A percentile compares a stretch with the other conserved stretches of the same genome.
These are phyloP conservation scores for Colletotrichum orchidophilum DNA, from an alignment of 2,329 filamentous ascomycete genomes.

Conservation along the genomic window DNA sequence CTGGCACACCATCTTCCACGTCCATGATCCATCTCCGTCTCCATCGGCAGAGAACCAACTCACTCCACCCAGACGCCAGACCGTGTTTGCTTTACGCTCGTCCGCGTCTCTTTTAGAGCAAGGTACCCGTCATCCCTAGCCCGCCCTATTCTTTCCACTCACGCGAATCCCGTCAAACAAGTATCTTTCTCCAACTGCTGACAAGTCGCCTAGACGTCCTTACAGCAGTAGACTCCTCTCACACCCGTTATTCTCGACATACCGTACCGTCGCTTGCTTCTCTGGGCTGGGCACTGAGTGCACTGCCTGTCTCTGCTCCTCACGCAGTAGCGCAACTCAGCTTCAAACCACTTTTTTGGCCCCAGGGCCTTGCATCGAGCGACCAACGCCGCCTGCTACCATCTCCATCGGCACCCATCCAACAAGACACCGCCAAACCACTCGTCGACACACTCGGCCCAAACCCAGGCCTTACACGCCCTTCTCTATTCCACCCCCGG, in stretches of 20 bases:
- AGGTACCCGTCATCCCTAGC: slow-evolving; percentile 16
- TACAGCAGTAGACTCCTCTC: neutral
- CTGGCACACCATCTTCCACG: neutral
- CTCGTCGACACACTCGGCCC: neutral
- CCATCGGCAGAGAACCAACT: neutral
- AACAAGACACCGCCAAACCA: slow-evolving; percentile 1
- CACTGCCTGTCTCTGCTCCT: neutral
- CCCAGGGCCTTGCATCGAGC: slow-evolving; percentile 11
- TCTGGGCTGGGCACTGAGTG: neutral
- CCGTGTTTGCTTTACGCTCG: neutral
- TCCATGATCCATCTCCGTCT: neutral
- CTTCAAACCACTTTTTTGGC: neutral
- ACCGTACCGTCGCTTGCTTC: neutral
- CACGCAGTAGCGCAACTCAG: neutral
- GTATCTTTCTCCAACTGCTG: slow-evolving; percentile 19
- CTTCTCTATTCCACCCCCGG: slow-evolving; percentile 4
- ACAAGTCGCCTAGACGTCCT: slow-evolving; percentile 8
- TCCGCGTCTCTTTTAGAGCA: slow-evolving; percentile 21
- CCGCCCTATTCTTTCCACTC: neutral
- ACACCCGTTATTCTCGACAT: slow-evolving; percentile 1
- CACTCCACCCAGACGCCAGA: neutral
- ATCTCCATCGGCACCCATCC: neutral
- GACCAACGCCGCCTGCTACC: slow-evolving; percentile 21
- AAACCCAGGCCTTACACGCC: slow-evolving; percentile 6
- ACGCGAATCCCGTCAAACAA: neutral